Evolutionary conservation across 495 filamentous ascomycete species (phyloP).

Genomic region (Durotheca rogersii): DNA sequence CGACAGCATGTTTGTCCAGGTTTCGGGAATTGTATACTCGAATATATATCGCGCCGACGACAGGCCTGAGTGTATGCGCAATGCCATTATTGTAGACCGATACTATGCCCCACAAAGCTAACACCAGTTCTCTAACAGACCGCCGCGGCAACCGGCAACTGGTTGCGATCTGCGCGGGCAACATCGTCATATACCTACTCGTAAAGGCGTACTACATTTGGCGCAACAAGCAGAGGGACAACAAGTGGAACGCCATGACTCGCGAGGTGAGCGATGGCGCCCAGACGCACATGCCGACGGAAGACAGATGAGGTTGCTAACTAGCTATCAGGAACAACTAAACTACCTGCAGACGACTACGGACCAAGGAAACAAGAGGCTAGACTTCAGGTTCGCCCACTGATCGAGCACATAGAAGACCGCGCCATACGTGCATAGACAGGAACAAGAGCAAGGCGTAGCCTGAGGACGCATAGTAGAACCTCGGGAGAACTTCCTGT

Average conservation of each 20-base stretch:
- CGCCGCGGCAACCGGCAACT: constrained; percentile 61
- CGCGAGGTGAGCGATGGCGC: constrained; percentile 62
- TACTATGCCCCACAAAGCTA: constrained; percentile 13
- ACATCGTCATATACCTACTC: constrained; percentile 54
- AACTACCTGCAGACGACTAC: constrained; percentile 22
- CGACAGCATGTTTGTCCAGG: constrained; percentile 65
- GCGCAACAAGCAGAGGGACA: constrained; percentile 51
- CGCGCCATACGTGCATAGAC: no score
- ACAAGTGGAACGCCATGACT: constrained; percentile 61
- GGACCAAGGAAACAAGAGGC: constrained; percentile 25
- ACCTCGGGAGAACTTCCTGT: no score
- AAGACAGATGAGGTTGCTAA: background rate
- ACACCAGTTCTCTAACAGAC: constrained; percentile 57
- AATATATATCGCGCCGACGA: constrained; percentile 66
- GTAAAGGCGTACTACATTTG: constrained; percentile 63
- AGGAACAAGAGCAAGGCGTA: no score
- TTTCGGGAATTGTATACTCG: constrained; percentile 57
- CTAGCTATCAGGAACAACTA: constrained; percentile 11
- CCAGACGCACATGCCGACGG: background rate
- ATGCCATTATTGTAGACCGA: background rate
- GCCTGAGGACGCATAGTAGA: no score
- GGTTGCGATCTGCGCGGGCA: constrained; percentile 55
- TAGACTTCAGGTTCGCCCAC: constrained; percentile 25
- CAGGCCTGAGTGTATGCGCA: constrained; percentile 31
- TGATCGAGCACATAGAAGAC: constrained; percentile 1